Evolutionary conservation across 305 asterid species (phyloP).

Genomic region (Salvia sclarea): DNA sequence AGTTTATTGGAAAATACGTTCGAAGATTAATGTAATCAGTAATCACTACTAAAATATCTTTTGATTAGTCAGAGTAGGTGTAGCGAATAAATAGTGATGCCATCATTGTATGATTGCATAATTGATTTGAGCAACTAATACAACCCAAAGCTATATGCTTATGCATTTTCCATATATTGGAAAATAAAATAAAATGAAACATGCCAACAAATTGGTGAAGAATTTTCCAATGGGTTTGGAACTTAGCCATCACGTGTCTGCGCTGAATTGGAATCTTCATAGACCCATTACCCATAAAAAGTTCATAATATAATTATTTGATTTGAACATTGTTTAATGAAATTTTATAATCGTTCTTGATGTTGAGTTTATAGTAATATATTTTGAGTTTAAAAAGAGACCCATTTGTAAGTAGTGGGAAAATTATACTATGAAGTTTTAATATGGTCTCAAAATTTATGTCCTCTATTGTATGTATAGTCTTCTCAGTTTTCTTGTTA

Average conservation of each 20-base stretch:
- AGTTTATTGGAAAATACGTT: background rate
- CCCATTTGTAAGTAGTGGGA: too few relatives aligned
- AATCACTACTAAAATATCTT: background rate
- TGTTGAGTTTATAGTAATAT: background rate
- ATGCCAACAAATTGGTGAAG: slow-evolving; percentile 10
- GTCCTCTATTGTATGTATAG: too few relatives aligned
- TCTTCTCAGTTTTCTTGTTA: too few relatives aligned
- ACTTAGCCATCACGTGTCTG: background rate
- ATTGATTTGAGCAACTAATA: background rate
- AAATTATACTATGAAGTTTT: too few relatives aligned
- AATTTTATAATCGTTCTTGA: background rate
- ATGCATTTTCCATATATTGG: background rate
- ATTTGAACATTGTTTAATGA: background rate
- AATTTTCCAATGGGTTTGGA: slow-evolving; percentile 3
- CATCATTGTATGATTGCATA: background rate
- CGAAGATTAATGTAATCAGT: background rate
- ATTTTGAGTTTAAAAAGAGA: background rate
- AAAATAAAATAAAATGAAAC: background rate
- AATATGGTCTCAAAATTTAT: too few relatives aligned
- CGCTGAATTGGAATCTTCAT: background rate
- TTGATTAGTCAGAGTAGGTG: background rate
- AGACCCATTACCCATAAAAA: background rate
- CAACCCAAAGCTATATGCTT: background rate
- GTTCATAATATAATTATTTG: background rate
- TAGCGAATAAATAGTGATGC: background rate